Conservation (phyloP, 306 rosid genomes). For the Gynostemma pentaphyllum region DNA sequence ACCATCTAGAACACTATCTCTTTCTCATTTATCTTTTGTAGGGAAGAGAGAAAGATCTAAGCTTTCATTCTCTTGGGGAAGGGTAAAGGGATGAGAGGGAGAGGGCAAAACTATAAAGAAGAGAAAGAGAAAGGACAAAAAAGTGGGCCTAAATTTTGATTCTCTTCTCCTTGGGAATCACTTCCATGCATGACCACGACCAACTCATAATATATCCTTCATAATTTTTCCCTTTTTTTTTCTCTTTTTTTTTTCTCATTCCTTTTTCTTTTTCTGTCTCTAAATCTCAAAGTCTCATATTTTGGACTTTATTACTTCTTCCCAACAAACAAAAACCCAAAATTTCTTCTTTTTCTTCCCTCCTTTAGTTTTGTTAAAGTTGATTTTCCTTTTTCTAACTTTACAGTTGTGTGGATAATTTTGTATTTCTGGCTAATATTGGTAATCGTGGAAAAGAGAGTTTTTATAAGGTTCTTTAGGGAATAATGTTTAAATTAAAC, state of each 20-base stretch:
- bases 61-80: slow-evolving; percentile 96
- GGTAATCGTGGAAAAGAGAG: slow-evolving; percentile 8
- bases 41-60: slow-evolving; percentile 10
- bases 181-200: slow-evolving; percentile 85
- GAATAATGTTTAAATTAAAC: no score
- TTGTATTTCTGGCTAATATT: background rate
- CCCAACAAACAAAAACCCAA: background rate
- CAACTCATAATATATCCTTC: slow-evolving; percentile 15
- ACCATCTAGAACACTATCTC: slow-evolving; percentile 1
- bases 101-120: slow-evolving; percentile 70
- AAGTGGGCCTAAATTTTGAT: slow-evolving; percentile 52
- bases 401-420: slow-evolving; percentile 7
- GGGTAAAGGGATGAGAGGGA: slow-evolving; percentile 56
- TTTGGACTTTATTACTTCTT: background rate
- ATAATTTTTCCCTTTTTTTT: background rate
- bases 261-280: background rate
- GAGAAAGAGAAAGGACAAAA: slow-evolving; percentile 32
- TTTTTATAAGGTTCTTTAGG: no score
- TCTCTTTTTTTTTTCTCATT: background rate
- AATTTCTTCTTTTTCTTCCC: slow-evolving; percentile 6
- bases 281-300: background rate
- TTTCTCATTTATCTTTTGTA: no score
- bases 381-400: background rate
- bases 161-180: slow-evolving; percentile 80
- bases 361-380: slow-evolving; percentile 1